Conservation (phyloP, 805 yeast genomes). For the Candida sithepensis region DNA sequence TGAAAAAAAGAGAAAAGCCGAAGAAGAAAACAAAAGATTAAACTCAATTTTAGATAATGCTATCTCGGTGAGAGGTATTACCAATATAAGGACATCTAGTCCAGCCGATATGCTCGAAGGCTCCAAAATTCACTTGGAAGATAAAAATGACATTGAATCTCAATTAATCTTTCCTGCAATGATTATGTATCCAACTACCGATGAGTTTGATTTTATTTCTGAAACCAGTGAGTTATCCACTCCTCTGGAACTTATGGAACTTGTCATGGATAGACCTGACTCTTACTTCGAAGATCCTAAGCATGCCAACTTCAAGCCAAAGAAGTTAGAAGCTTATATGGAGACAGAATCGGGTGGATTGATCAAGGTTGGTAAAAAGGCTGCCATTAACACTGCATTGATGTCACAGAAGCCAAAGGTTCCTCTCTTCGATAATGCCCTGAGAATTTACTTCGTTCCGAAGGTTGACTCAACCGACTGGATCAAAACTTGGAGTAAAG, state of each 20-base stretch:
- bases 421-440: constrained; percentile 72
- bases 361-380: constrained; percentile 78
- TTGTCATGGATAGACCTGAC: constrained; percentile 62
- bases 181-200: constrained; percentile 75
- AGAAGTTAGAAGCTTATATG: constrained; percentile 67
- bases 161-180: constrained; percentile 80
- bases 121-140: constrained; percentile 56
- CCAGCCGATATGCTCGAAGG: constrained; percentile 57
- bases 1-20: constrained; percentile 32
- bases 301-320: constrained; percentile 55
- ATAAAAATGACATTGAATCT: constrained; percentile 64
- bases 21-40: constrained; percentile 38
- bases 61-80: constrained; percentile 53
- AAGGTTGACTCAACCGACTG: constrained; percentile 61
- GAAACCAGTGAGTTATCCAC: constrained; percentile 71
- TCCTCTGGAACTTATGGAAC: constrained; percentile 56
- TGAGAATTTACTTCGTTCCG: constrained; percentile 77
- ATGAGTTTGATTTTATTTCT: constrained; percentile 79
- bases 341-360: constrained; percentile 84
- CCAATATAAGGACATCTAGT: constrained; percentile 43
- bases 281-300: constrained; percentile 65
- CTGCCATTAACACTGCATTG: constrained; percentile 60
- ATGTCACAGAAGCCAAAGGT: constrained; percentile 59
- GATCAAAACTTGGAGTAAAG: constrained; percentile 65
- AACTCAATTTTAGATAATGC: constrained; percentile 53